A percentile compares a stretch with the other conserved stretches of the same genome.
Conservation (phyloP, 2,329 filamentous ascomycete species). For the Fusarium sp. region DNA sequence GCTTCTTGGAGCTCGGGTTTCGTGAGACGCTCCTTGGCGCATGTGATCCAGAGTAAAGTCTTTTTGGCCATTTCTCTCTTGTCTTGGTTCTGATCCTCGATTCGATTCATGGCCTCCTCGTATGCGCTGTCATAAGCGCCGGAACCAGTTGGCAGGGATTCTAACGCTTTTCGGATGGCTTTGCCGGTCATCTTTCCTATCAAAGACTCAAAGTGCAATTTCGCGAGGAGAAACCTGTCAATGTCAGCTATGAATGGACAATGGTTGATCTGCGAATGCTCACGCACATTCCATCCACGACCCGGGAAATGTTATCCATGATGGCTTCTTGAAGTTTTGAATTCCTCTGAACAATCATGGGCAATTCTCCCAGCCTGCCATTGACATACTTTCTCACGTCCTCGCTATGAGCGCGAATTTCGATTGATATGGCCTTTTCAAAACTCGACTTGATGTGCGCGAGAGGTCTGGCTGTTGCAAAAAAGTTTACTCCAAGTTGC, state of each 20-base stretch:
- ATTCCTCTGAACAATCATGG: neutral
- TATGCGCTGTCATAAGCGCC: constrained; percentile 50
- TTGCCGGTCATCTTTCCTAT: neutral
- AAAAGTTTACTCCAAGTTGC: neutral
- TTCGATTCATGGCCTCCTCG: constrained; percentile 53
- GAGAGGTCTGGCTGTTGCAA: neutral
- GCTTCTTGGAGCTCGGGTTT: constrained; percentile 55
- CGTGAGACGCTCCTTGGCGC: constrained; percentile 48
- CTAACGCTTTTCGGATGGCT: constrained; percentile 31
- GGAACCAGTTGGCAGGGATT: constrained; percentile 25
- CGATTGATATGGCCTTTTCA: neutral
- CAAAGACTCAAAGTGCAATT: neutral
- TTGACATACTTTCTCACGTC: neutral
- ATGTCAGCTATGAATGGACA: neutral
- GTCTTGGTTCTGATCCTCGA: constrained; percentile 50
- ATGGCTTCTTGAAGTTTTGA: neutral
- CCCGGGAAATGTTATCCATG: neutral
- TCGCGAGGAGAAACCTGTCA: neutral
- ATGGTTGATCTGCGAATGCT: neutral
- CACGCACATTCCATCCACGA: neutral
- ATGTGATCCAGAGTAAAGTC: constrained; percentile 56
- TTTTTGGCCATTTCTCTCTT: constrained; percentile 51
- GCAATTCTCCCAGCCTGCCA: neutral
- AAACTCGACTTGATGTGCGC: neutral
- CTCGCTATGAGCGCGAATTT: neutral